Evolutionary conservation across 176 grass and related monocot genomes (phyloP), one percentile per base, ranked within the genome.

Genomic region (Neostapfia colusana): DNA sequence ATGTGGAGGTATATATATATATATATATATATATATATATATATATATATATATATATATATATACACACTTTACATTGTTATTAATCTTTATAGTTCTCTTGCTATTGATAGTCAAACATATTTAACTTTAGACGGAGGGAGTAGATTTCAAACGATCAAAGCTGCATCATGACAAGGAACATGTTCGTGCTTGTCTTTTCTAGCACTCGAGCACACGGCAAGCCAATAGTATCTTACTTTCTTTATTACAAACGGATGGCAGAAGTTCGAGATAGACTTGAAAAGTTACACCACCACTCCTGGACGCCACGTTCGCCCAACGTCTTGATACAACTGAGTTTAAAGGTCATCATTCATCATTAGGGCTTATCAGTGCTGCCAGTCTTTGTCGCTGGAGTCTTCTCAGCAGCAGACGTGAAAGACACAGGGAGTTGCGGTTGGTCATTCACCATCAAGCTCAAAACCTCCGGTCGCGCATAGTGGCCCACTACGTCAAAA

Each of bases 401-500:
- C 72, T 88, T 93, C 43, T 70, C 67, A 17, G 60, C 21, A 11
- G 76, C 58, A 79, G 84, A 89, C 8, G 75, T 69, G 61, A 98
- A 94, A 28, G 85, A 85, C 4, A 98, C 95, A 0, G 95, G 95
- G 15, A 76, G 67, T 10, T 94, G 95, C 2, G 76, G 86, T 46
- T 90, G 65, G 75, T 98, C 95, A 21, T 94, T 90, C 34, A 98
- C 91, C 1, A 84, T 85, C 69, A 98, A 74, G 40, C 89, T 94
- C 84, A 95, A 59, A 18, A 98, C 86, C 64, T 98, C 95, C 60
- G 95, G 91, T 65, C 95, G 75, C 34, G 95, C 76, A 15, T 98
- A 98, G 73, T 98, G 89, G 60, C 95, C 95, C 24, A 98, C 91
- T 16, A 98, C 95, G 13, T 98, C 91, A 18, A 94, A 92, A 72